Conservation (phyloP, 805 yeast species). For the Nakazawaea anatomiae region DNA sequence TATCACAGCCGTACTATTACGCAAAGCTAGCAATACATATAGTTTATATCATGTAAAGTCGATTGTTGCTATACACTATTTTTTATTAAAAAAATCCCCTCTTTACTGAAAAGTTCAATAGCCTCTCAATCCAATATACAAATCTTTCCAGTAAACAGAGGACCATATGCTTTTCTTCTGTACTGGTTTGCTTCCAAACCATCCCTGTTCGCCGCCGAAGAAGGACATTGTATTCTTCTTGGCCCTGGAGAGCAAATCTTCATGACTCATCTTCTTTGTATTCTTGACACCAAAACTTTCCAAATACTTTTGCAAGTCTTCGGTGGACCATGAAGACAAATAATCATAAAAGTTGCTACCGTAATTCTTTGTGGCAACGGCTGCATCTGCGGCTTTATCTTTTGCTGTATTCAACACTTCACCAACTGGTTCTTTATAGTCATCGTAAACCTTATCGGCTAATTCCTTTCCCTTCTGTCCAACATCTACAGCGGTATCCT, state of each 20-base stretch:
- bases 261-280: slow-evolving; percentile 20
- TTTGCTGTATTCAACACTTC: slow-evolving; percentile 12
- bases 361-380: slow-evolving; percentile 10
- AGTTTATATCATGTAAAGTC: too few relatives aligned
- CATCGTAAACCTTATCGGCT: slow-evolving; percentile 14
- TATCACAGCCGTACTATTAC: too few relatives aligned
- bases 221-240: slow-evolving; percentile 28
- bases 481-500: slow-evolving; percentile 17
- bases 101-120: not conserved
- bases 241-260: slow-evolving; percentile 31
- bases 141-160: slow-evolving; percentile 2
- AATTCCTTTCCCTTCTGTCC: slow-evolving; percentile 18
- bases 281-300: slow-evolving; percentile 34
- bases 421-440: slow-evolving; percentile 10
- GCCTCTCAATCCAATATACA: not conserved
- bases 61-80: not conserved
- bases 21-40: too few relatives aligned
- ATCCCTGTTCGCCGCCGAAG: slow-evolving; percentile 14
- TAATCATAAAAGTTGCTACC: slow-evolving; percentile 12
- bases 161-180: not conserved
- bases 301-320: slow-evolving; percentile 36
- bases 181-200: not conserved
- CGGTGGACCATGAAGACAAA: slow-evolving; percentile 35
- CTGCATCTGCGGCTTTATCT: slow-evolving; percentile 13
- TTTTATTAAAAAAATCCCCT: too few relatives aligned